Evolutionary conservation across 306 rosid species (phyloP), one percentile per base, ranked within the genome.

Genomic region (Oxytropis ochrocephala): DNA sequence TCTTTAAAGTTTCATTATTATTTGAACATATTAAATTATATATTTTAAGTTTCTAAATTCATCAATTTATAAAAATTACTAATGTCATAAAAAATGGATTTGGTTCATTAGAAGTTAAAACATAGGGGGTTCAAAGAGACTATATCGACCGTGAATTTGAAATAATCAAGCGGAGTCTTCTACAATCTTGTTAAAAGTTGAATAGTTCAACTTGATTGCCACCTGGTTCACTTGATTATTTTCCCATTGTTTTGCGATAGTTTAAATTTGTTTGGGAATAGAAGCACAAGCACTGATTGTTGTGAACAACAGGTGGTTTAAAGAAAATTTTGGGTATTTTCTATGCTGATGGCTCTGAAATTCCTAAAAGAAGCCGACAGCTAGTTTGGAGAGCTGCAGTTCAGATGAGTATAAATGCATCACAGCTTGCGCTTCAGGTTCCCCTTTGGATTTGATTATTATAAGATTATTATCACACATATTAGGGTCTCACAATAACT

Each of bases 401-500:
- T 74, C 89, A 88, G 75, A 84, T 81, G 86, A 83, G 96, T 79
- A 82, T 79, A 78, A 89, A 85, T 44, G 87, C 82, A 66, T 85
- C 98, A 46, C 95, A 89, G 78, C 88, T 89, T 60, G 95, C 96
- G 0, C 87, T 89, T 81, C 96, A 89, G 96, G 98, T 91, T 64
- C 38, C 72, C 50, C 66, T 11, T 53, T 38, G 54, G 42, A 70
- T 59, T 53, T 38, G 54, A 47, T 70, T 59, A 41, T 43, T 76
- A 38, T 68, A 46, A 36, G 29, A 6, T 33, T 75, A 6, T 33
- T 75, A 38, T 69, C 44, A 41, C 14, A 19, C 19, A 52, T 58
- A 16, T 14, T 61, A 24, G 73, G 56, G 72, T 73, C 72, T 72
- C 13, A 51, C 67, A 50, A 67, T 48, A 44, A 49, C 18, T 38